Evolutionary conservation across 2,329 filamentous ascomycete species (phyloP).

Genomic region (Calonectria henricotiae): DNA sequence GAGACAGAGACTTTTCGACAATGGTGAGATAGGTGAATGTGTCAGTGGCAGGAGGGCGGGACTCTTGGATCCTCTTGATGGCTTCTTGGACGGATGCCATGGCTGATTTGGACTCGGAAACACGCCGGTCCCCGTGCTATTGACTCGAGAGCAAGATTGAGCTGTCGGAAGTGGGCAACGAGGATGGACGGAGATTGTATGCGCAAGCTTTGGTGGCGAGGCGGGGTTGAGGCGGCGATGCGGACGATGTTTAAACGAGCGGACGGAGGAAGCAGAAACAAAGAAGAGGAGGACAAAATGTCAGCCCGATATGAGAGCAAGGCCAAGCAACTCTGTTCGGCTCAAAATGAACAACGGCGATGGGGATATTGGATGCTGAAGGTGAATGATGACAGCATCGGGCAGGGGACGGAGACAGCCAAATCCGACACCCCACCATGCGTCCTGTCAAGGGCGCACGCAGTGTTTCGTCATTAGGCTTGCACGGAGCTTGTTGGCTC

Average conservation of each 20-base stretch:
- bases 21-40: slow-evolving; percentile 85
- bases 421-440: slow-evolving; percentile 25
- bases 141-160: not conserved
- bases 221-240: slow-evolving; percentile 8
- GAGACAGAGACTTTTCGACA: slow-evolving; percentile 80
- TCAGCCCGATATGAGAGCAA: slow-evolving; percentile 2
- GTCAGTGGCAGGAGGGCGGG: slow-evolving; percentile 72
- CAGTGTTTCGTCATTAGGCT: slow-evolving; percentile 33
- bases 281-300: not conserved
- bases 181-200: not conserved
- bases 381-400: slow-evolving; percentile 24
- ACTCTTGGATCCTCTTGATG: slow-evolving; percentile 66
- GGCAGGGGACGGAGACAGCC: slow-evolving; percentile 8
- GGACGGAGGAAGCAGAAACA: not conserved
- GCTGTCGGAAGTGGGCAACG: not conserved
- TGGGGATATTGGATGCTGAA: slow-evolving; percentile 16
- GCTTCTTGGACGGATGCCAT: slow-evolving; percentile 60
- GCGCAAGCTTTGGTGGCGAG: slow-evolving; percentile 5
- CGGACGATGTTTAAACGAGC: slow-evolving; percentile 7
- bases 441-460: slow-evolving; percentile 9
- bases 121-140: no score
- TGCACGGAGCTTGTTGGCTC: slow-evolving; percentile 35
- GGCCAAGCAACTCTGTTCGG: not conserved
- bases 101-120: slow-evolving; percentile 10
- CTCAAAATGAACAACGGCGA: not conserved